Evolutionary conservation across 208 protist species (phyloP).

Genomic region (Leishmania martiniquensis): DNA sequence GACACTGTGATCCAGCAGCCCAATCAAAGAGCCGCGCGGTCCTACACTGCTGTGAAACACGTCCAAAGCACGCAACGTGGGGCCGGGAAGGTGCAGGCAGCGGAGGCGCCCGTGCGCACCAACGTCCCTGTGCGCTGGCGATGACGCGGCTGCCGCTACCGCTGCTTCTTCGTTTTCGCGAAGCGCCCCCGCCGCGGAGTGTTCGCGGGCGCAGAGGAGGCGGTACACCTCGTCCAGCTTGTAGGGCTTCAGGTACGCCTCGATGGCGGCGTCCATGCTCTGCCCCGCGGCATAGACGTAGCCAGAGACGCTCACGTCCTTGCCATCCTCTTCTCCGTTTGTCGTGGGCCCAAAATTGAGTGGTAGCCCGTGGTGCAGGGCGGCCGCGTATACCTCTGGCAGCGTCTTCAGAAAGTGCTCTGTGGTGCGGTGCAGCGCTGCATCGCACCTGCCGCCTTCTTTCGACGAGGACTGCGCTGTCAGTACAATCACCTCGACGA

Average conservation of each 20-base stretch:
- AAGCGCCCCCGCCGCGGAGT: background rate
- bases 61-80: slow-evolving; percentile 78
- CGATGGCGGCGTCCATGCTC: slow-evolving; percentile 47
- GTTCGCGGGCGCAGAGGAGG: slow-evolving; percentile 25
- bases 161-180: background rate
- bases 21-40: slow-evolving; percentile 50
- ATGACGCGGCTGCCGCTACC: background rate
- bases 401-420: slow-evolving; percentile 31
- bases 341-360: slow-evolving; percentile 77
- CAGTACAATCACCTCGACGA: slow-evolving; percentile 79
- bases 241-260: slow-evolving; percentile 60
- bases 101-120: background rate
- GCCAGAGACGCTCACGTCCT: slow-evolving; percentile 49
- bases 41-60: slow-evolving; percentile 75
- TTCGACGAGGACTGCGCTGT: background rate
- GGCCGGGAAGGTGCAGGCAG: slow-evolving; percentile 51
- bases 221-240: slow-evolving; percentile 58
- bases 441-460: background rate
- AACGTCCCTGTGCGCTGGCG: background rate
- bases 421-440: background rate
- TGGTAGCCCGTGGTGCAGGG: slow-evolving; percentile 51
- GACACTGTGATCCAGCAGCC: slow-evolving; percentile 69
- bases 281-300: slow-evolving; percentile 16
- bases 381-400: slow-evolving; percentile 41
- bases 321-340: slow-evolving; percentile 78